These are phyloP conservation scores for Solanum habrochaites DNA, from an alignment of 257 asterid genomes.

Conservation along the genomic window DNA sequence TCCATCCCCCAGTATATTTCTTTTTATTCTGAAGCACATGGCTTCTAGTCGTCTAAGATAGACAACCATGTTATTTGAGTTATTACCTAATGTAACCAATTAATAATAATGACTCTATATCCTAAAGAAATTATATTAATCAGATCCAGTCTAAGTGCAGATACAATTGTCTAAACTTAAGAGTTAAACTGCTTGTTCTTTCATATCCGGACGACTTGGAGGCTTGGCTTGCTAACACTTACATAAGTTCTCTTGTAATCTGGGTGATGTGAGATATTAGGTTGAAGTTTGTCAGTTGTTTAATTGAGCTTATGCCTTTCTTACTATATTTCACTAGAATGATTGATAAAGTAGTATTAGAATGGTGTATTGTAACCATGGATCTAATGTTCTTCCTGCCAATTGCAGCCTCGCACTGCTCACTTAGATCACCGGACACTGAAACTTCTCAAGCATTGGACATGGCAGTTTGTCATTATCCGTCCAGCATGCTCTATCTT, in stretches of 20 bases:
- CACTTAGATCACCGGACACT: conserved; percentile 59
- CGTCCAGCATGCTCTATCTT: conserved; percentile 78
- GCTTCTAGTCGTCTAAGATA: neutral
- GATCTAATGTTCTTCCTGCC: neutral
- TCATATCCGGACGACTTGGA: neutral
- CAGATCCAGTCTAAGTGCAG: neutral
- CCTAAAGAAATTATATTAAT: neutral
- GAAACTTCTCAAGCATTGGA: conserved; percentile 62
- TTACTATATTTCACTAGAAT: neutral
- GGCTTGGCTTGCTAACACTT: neutral
- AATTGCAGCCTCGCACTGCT: conserved; percentile 57
- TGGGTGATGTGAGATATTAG: neutral
- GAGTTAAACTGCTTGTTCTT: neutral
- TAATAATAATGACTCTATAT: neutral
- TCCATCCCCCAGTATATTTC: neutral
- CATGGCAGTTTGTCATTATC: conserved; percentile 82
- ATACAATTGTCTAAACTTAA: neutral
- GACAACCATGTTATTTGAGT: neutral
- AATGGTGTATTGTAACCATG: neutral
- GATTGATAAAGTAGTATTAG: neutral
- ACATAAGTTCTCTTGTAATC: neutral
- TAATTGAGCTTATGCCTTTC: neutral
- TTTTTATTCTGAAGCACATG: neutral
- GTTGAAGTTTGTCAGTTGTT: neutral
- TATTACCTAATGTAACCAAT: neutral